A percentile compares a stretch with the other conserved stretches of the same genome.
Conservation (phyloP, 106 monocot species). For the Acorus gramineus region DNA sequence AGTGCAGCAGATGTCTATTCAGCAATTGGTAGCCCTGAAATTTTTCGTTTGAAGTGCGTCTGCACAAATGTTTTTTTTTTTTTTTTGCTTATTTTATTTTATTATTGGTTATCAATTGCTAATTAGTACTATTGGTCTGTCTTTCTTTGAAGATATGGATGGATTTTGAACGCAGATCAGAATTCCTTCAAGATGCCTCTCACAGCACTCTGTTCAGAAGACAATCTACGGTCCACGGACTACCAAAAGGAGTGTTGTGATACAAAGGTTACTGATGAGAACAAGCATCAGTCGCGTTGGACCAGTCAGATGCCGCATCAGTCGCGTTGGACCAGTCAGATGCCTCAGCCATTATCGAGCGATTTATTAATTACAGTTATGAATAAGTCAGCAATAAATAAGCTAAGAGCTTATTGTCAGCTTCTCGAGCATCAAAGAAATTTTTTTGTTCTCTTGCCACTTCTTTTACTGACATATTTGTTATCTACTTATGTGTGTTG, state of each 20-base stretch:
- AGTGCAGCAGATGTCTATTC: slow-evolving; percentile 50
- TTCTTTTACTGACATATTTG: too few relatives aligned
- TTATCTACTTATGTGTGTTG: not conserved
- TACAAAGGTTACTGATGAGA: slow-evolving; percentile 2
- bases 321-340: not conserved
- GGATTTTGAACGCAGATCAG: slow-evolving; percentile 18
- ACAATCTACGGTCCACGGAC: not conserved
- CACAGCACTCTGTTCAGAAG: not conserved
- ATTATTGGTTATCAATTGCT: not conserved
- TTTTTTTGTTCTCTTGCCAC: too few relatives aligned
- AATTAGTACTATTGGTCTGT: not conserved
- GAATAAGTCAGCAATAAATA: too few relatives aligned
- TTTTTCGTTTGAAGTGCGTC: slow-evolving; percentile 53
- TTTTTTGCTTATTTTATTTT: not conserved
- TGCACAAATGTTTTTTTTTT: not conserved
- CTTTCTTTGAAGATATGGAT: slow-evolving; percentile 36
- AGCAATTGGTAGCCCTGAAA: slow-evolving; percentile 37
- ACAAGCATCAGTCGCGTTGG: not conserved
- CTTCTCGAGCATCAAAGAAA: too few relatives aligned
- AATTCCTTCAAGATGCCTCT: slow-evolving; percentile 3
- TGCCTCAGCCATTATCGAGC: not conserved
- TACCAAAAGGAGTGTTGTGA: slow-evolving; percentile 4
- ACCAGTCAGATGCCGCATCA: slow-evolving; percentile 2
- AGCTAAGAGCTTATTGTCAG: too few relatives aligned
- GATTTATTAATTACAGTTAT: too few relatives aligned